A percentile compares a stretch with the other conserved stretches of the same genome.
phyloP scores from a whole-genome alignment of 164 flowering plant genomes.

The Nymphaea colorata region DNA sequence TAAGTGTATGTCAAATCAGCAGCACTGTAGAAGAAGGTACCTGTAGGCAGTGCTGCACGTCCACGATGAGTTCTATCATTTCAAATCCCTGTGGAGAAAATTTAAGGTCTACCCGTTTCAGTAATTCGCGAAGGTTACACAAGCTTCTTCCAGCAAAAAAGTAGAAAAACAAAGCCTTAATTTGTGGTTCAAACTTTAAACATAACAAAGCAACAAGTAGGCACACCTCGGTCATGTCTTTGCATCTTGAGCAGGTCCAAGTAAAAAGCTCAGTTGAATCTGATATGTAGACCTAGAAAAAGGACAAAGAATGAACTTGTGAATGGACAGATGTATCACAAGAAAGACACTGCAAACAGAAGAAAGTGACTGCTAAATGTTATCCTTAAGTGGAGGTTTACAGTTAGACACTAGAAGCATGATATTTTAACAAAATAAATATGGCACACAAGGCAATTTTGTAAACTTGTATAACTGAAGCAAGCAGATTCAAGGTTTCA shows the following conservation, averaged over 20 bases:
- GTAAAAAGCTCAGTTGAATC: constrained; percentile 78
- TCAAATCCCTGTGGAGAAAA: constrained; percentile 65
- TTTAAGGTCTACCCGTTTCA: not conserved
- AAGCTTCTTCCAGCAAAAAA: not conserved
- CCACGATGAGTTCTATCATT: constrained; percentile 77
- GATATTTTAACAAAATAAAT: not conserved
- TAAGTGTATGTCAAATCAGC: too few relatives aligned
- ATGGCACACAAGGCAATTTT: too few relatives aligned
- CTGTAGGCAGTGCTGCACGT: constrained; percentile 92
- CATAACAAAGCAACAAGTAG: not conserved
- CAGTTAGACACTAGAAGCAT: too few relatives aligned
- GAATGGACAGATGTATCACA: not conserved
- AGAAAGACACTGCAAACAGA: too few relatives aligned
- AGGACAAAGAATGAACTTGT: constrained; percentile 2
- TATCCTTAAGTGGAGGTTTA: too few relatives aligned
- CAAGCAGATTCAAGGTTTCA: not conserved
- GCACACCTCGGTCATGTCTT: constrained; percentile 62
- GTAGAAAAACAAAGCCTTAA: not conserved
- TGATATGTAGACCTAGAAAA: constrained; percentile 78
- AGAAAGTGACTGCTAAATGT: too few relatives aligned
- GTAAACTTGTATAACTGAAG: not conserved
- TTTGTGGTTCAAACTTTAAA: not conserved
- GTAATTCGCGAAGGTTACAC: not conserved
- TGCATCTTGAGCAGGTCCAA: constrained; percentile 95
- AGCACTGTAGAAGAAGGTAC: constrained; percentile 18